Evolutionary conservation across 2,329 filamentous ascomycete genomes (phyloP).

Genomic region (Ophiostoma fasciatum): DNA sequence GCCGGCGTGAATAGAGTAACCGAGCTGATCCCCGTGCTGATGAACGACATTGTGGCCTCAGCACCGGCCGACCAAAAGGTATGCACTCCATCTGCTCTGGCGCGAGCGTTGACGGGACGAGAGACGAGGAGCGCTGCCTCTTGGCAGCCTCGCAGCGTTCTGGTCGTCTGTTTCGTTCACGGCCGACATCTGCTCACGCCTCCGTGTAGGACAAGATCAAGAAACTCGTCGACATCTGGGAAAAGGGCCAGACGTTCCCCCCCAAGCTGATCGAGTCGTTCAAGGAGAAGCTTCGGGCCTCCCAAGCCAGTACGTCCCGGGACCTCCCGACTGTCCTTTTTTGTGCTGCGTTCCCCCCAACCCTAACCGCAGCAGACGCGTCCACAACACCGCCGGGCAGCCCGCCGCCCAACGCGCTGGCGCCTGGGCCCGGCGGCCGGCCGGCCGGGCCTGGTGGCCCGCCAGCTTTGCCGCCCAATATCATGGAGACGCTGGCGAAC

Average conservation of each 20-base stretch:
- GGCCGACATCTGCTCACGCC: no score
- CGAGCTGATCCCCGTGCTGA: constrained; percentile 81
- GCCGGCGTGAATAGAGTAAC: constrained; percentile 94
- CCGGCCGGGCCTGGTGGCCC: constrained; percentile 14
- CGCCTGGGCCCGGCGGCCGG: no score
- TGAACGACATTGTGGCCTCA: constrained; percentile 85
- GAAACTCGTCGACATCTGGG: constrained; percentile 96
- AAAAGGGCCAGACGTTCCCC: constrained; percentile 87
- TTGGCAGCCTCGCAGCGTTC: no score
- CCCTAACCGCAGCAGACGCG: constrained; percentile 31
- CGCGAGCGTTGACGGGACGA: no score
- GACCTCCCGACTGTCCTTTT: no score
- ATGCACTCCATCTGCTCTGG: constrained; percentile 41
- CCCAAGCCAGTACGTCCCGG: constrained; percentile 51
- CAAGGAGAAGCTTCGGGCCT: constrained; percentile 61
- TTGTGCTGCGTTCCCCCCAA: background rate
- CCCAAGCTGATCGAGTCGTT: constrained; percentile 62
- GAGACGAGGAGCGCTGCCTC: no score
- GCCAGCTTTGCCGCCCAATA: constrained; percentile 34
- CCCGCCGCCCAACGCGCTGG: constrained; percentile 33
- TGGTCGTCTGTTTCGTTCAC: no score
- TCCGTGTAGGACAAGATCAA: constrained; percentile 76
- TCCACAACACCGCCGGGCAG: constrained; percentile 60
- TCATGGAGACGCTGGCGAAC: constrained; percentile 65
- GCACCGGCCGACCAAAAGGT: constrained; percentile 94